Conservation (phyloP, 495 filamentous ascomycete genomes). For the Pyronema omphalodes region DNA sequence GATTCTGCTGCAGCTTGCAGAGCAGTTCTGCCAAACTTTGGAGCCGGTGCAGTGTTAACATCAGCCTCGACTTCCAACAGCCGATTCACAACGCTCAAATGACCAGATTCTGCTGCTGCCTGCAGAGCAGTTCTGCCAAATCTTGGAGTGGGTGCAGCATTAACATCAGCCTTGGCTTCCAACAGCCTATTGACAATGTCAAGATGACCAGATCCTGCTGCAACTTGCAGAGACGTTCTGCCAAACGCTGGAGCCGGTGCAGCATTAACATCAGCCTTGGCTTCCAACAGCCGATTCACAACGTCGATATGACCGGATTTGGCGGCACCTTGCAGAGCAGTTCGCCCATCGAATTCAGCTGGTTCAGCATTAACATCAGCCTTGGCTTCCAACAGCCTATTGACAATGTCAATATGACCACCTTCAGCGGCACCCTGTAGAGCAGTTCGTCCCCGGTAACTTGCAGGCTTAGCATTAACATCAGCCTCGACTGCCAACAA, state of each 20-base stretch:
- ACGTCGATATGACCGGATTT: conserved; percentile 5
- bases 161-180: conserved; percentile 11
- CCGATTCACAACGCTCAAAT: conserved; percentile 4
- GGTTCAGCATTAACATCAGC: conserved; percentile 11
- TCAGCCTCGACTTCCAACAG: conserved; percentile 9
- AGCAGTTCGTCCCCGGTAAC: conserved; percentile 6
- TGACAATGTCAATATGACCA: conserved; percentile 4
- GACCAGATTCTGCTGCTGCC: conserved; percentile 1
- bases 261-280: neutral
- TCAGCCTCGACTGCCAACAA: conserved; percentile 14
- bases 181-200: conserved; percentile 10
- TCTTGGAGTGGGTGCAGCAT: conserved; percentile 9
- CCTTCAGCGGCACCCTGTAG: conserved; percentile 3
- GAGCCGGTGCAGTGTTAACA: conserved; percentile 5
- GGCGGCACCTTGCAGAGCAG: conserved; percentile 12
- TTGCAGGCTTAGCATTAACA: conserved; percentile 11
- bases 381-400: conserved; percentile 6
- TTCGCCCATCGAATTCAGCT: conserved; percentile 3
- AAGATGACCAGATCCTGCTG: neutral
- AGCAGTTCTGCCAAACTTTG: conserved; percentile 8
- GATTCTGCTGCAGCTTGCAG: conserved; percentile 10
- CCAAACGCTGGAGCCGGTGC: neutral
- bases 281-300: conserved; percentile 2
- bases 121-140: conserved; percentile 8
- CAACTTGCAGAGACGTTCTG: neutral